phyloP scores from a whole-genome alignment of 2,329 filamentous ascomycete species.

The Paramyrothecium roridum region DNA sequence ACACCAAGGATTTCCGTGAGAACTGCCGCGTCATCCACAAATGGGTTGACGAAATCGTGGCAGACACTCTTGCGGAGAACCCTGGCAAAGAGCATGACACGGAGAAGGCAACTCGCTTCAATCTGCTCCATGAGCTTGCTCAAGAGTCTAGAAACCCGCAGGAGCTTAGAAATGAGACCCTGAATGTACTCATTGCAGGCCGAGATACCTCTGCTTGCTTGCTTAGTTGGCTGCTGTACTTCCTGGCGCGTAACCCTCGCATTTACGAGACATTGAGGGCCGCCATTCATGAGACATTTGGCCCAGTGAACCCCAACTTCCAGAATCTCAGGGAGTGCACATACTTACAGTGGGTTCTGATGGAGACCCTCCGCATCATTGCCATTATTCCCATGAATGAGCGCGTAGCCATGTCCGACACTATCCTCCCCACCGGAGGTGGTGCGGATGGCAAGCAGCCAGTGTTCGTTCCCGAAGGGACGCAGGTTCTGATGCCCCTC shows the following conservation, averaged over 20 bases:
- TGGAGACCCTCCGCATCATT: constrained; percentile 16
- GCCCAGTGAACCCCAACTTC: constrained; percentile 29
- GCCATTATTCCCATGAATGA: constrained; percentile 18
- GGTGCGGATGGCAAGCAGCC: constrained; percentile 43
- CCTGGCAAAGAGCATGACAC: background rate
- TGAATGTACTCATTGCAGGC: constrained; percentile 44
- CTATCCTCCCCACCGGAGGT: constrained; percentile 48
- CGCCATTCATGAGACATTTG: constrained; percentile 45
- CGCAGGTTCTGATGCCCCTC: background rate
- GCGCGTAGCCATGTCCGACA: constrained; percentile 30
- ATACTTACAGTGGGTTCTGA: constrained; percentile 20
- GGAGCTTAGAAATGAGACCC: constrained; percentile 23
- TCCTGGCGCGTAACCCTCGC: constrained; percentile 31
- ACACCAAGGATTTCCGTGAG: constrained; percentile 2
- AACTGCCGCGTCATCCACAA: constrained; percentile 1
- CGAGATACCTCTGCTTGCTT: constrained; percentile 53
- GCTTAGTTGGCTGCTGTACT: constrained; percentile 44
- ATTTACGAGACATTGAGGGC: constrained; percentile 40
- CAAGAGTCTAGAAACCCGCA: constrained; percentile 25
- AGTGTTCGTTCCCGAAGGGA: constrained; percentile 35
- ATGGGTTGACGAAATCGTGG: background rate
- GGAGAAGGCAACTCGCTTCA: background rate
- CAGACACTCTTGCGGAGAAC: background rate
- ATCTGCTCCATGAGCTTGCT: constrained; percentile 20
- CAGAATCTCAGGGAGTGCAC: constrained; percentile 16